Percentiles rank a stretch among this genome's conserved stretches.
Evolutionary conservation across 2,329 filamentous ascomycete genomes (phyloP).

Genomic region (Alternaria atra): DNA sequence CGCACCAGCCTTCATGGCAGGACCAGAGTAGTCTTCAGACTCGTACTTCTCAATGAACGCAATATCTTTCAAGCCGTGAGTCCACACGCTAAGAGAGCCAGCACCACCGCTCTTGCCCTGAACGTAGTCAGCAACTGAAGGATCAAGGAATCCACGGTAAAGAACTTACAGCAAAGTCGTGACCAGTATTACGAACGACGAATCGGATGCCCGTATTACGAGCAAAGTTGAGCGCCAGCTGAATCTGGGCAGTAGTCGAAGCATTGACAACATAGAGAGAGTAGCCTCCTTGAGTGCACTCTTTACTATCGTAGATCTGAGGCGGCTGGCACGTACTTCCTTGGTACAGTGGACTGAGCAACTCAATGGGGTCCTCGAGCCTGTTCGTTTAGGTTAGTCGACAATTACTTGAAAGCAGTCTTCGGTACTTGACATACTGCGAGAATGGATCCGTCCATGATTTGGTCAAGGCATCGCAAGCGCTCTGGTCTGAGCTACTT

Average conservation of each 20-base stretch:
- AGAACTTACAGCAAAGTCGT: slow-evolving; percentile 33
- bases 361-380: slow-evolving; percentile 36
- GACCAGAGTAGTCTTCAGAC: slow-evolving; percentile 36
- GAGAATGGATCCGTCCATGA: slow-evolving; percentile 4
- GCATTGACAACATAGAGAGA: slow-evolving; percentile 38
- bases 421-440: not conserved
- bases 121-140: not conserved
- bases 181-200: slow-evolving; percentile 44
- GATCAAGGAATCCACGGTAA: not conserved
- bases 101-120: slow-evolving; percentile 31
- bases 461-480: slow-evolving; percentile 1
- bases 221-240: slow-evolving; percentile 40
- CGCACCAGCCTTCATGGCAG: slow-evolving; percentile 39
- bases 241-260: slow-evolving; percentile 32
- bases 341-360: slow-evolving; percentile 38
- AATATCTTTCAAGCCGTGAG: slow-evolving; percentile 39
- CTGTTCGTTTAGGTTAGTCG: slow-evolving; percentile 24
- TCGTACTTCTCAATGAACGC: slow-evolving; percentile 32
- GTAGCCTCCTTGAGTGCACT: slow-evolving; percentile 38
- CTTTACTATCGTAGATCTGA: slow-evolving; percentile 30
- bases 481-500: not conserved
- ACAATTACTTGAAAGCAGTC: not conserved
- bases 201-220: slow-evolving; percentile 36
- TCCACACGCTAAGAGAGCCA: slow-evolving; percentile 39
- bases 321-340: slow-evolving; percentile 39